Evolutionary conservation across 805 yeast genomes (phyloP), one percentile per base, ranked within the genome.

Genomic region (Candida hispaniensis): DNA sequence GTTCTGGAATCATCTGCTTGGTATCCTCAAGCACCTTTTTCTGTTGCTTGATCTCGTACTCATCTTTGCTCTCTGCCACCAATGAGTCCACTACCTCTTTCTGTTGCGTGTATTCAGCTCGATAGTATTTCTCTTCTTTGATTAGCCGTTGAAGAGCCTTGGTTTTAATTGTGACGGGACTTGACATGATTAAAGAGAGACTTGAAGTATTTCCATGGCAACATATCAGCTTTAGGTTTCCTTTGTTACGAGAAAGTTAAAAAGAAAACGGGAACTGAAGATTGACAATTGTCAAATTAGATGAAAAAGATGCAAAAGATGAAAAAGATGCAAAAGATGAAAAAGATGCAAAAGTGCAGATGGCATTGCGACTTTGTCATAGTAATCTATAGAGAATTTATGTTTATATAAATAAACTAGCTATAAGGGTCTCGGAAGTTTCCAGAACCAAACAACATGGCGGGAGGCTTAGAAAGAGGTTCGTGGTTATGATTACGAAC

Each of bases 91-190:
- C 65, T 39, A 56, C 58, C 6, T 53, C 52, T 26, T 64, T 58
- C 42, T 76, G 79, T 29, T 73, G 75, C 10, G 52, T 52, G 21
- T 69, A 61, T 47, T 81, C 93, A 38, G 65, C 60, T 15, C 64
- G 59, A 51, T 81, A 82, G 19, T 71, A 60, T 8, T 49, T 49
- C 42, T 74, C 74, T 51, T 83, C 94, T 45, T 79, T 79, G 23
- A 75, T 47, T 10, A 83, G 60, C 42, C 93, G 64, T 41, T 67
- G 65, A 33, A 82, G 61, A 1, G 94, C 85, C 40, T 68, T 71
- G 21, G 69, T 64, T 46, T 79, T 80, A 52, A 82, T 79, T 47
- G 77, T 79, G 24, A 79, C 56, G 41, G 66, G 73, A 2, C 81
- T 61, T 18, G 88, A 91, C 2, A 82, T 51, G 49, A 40, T 44